phyloP scores from a whole-genome alignment of 257 asterid species.

The Ballota nigra region DNA sequence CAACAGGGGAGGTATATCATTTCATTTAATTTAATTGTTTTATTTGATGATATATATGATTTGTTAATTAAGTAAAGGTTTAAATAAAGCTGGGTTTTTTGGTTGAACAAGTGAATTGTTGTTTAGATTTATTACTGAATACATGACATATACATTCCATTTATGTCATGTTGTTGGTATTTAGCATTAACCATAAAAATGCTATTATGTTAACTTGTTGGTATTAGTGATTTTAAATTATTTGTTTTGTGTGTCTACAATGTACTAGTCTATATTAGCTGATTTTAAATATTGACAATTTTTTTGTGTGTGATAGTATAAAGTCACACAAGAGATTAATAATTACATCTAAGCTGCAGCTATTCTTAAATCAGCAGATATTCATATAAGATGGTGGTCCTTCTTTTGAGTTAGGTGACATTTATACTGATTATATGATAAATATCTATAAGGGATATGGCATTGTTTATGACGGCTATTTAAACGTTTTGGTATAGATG shows the following conservation, averaged over 20 bases:
- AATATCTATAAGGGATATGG: not conserved
- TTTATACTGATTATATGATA: not conserved
- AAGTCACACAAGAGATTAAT: not conserved
- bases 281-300: not conserved
- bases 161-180: not conserved
- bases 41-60: not conserved
- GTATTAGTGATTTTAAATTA: not conserved
- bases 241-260: not conserved
- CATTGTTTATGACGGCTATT: not conserved
- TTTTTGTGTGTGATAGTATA: not conserved
- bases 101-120: not conserved
- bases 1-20: slow-evolving; percentile 73
- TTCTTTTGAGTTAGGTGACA: slow-evolving; percentile 7
- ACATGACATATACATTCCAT: not conserved
- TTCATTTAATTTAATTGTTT: no score
- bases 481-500: not conserved
- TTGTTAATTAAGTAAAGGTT: not conserved
- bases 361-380: not conserved
- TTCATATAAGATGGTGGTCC: not conserved
- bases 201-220: not conserved
- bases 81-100: slow-evolving; percentile 13
- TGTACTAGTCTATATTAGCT: not conserved
- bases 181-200: not conserved
- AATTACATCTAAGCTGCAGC: not conserved
- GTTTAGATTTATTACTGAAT: not conserved